Evolutionary conservation across 2,329 filamentous ascomycete species (phyloP), one percentile per base, ranked within the genome.

Genomic region (Trichoderma sp.): DNA sequence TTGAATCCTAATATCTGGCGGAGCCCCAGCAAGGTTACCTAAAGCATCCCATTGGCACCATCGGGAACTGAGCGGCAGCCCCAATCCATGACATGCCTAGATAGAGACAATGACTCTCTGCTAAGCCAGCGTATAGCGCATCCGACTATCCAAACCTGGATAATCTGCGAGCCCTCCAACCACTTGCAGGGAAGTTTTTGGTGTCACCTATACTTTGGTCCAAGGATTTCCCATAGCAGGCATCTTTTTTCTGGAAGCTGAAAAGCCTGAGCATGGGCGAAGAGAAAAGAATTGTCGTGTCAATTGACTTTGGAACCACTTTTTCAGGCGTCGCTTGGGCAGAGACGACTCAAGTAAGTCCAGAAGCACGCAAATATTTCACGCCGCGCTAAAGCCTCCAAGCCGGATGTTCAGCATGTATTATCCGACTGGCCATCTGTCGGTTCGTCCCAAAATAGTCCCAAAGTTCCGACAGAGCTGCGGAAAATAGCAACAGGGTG

Each of bases 261-360:
- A 21, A 53, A 14, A 51, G 57, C 36, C 43, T 71, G 64, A 77
- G 57, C 72, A 81, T 81, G 80, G 73, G 74, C 70, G 76, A 77
- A 53, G 60, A 70, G 76, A 67, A 82, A 75, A 84, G 81, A 76
- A 83, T 87, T 73, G 82, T 88, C 66, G 82, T 87, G 73, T 86
- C 84, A 24, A 85, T 88, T 72, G 86, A 88, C 75, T 88, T 88
- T 74, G 86, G 87, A 30, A 88, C 86, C 14, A 89, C 87, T 5
- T 88, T 85, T 76, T 87, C 86, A 15, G 86, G 86, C 34, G 81
- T 88, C n/a, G 85, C 85, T 34, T 88, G 85, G 84, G 83, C 83
- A 56, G 82, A 85, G 72, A 84, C 84, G 61, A 80, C 75, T 62
- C 78, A 78, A 47, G 81, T 81, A 79, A 78, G 80, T 74, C 26